Percentiles rank a stretch among this genome's conserved stretches.
Evolutionary conservation across 208 protist genomes (phyloP).

Genomic region (Acanthamoeba culbertsoni): DNA sequence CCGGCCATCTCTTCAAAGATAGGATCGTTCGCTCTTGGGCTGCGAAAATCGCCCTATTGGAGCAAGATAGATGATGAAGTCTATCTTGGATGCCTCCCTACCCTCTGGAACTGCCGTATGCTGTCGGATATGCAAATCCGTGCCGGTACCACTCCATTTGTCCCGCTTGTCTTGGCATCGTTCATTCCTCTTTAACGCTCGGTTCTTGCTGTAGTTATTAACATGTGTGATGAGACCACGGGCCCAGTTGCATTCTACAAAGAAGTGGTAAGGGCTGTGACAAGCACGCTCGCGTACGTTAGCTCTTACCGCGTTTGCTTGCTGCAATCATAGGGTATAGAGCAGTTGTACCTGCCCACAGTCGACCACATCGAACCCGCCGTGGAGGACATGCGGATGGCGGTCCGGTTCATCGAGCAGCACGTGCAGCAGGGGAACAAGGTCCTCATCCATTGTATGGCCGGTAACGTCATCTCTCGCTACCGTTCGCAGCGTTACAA

Average conservation of each 20-base stretch:
- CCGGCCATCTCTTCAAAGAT: not conserved
- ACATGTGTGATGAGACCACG: slow-evolving; percentile 32
- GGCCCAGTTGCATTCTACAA: slow-evolving; percentile 37
- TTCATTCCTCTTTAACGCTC: not conserved
- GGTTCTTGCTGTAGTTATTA: not conserved
- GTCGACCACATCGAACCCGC: slow-evolving; percentile 53
- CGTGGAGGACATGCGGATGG: not conserved
- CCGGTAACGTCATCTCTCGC: not conserved
- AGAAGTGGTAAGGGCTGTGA: not conserved
- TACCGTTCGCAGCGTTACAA: not conserved
- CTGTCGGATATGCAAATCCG: not conserved
- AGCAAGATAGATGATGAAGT: slow-evolving; percentile 29
- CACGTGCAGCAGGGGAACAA: slow-evolving; percentile 25
- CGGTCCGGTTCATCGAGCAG: not conserved
- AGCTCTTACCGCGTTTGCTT: not conserved
- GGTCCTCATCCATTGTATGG: slow-evolving; percentile 60
- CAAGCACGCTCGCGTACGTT: not conserved
- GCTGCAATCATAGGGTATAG: slow-evolving; percentile 1
- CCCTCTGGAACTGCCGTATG: not conserved
- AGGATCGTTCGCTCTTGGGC: not conserved
- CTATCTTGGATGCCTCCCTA: slow-evolving; percentile 32
- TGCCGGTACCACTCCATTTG: not conserved
- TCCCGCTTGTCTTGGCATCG: not conserved
- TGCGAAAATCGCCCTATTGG: slow-evolving; percentile 5
- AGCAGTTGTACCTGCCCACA: slow-evolving; percentile 57